Evolutionary conservation across 352 stramenopile genomes (phyloP).

Genomic region (Lagenidium sp.): DNA sequence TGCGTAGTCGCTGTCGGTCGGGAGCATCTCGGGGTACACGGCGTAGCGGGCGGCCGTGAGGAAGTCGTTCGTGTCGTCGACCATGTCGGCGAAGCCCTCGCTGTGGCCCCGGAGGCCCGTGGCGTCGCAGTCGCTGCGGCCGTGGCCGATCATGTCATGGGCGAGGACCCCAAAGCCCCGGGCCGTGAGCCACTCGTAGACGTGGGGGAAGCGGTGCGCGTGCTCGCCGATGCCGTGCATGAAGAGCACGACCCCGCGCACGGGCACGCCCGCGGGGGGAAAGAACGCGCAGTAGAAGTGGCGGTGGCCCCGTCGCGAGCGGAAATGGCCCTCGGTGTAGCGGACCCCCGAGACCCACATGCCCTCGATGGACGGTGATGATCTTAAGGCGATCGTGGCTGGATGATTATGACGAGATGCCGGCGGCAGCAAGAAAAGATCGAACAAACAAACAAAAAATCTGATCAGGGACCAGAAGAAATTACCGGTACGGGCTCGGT

Average conservation of each 20-base stretch:
- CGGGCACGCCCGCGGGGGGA: slow-evolving; percentile 13
- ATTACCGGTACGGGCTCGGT: too few relatives aligned
- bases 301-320: slow-evolving; percentile 31
- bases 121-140: slow-evolving; percentile 37
- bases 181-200: slow-evolving; percentile 38
- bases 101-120: slow-evolving; percentile 24
- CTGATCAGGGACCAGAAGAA: too few relatives aligned
- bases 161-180: slow-evolving; percentile 43
- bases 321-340: slow-evolving; percentile 27
- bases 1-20: slow-evolving; percentile 2
- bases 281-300: slow-evolving; percentile 54
- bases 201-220: slow-evolving; percentile 42
- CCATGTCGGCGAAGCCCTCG: slow-evolving; percentile 48
- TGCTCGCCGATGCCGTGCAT: slow-evolving; percentile 61
- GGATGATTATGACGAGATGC: too few relatives aligned
- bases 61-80: slow-evolving; percentile 65
- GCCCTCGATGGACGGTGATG: too few relatives aligned
- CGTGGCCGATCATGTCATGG: slow-evolving; percentile 56
- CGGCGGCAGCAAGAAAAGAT: too few relatives aligned
- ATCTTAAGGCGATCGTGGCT: too few relatives aligned
- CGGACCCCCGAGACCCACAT: background rate
- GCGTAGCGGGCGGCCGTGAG: slow-evolving; percentile 27
- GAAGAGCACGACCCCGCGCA: slow-evolving; percentile 47
- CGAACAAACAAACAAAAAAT: too few relatives aligned
- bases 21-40: slow-evolving; percentile 27